These are phyloP conservation scores for Flaveria bidentis DNA, from an alignment of 129 eudicot species.

Conservation along the genomic window DNA sequence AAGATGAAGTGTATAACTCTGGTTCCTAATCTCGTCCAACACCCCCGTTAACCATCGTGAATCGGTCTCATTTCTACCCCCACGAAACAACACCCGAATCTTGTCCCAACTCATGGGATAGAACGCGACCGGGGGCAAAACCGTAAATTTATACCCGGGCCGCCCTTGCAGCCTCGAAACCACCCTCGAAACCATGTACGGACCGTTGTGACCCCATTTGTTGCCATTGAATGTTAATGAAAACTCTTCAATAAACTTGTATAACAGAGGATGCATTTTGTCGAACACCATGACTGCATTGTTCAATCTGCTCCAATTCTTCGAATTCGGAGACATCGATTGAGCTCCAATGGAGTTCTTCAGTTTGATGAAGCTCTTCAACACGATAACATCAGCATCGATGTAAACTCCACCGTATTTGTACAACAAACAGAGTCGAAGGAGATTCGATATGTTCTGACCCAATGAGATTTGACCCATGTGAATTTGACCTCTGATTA, in stretches of 20 bases:
- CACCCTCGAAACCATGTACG: conserved; percentile 91
- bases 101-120: conserved; percentile 85
- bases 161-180: conserved; percentile 58
- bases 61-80: conserved; percentile 43
- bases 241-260: conserved; percentile 85
- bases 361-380: conserved; percentile 50
- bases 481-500: conserved; percentile 52
- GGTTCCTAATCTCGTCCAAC: conserved; percentile 49
- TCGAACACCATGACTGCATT: conserved; percentile 92
- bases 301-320: conserved; percentile 74
- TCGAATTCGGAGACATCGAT: conserved; percentile 43
- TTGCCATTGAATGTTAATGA: conserved; percentile 83
- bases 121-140: conserved; percentile 79
- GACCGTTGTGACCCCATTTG: conserved; percentile 98
- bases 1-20: conserved; percentile 73
- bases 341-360: conserved; percentile 83
- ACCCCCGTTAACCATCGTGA: conserved; percentile 47
- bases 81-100: conserved; percentile 54
- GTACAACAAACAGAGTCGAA: conserved; percentile 69
- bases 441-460: conserved; percentile 81
- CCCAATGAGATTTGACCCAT: conserved; percentile 71
- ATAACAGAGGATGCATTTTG: conserved; percentile 72
- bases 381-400: conserved; percentile 71
- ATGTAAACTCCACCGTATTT: conserved; percentile 85
- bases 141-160: conserved; percentile 58